phyloP scores from a whole-genome alignment of 2,329 filamentous ascomycete species.

The Penicillium sp. region DNA sequence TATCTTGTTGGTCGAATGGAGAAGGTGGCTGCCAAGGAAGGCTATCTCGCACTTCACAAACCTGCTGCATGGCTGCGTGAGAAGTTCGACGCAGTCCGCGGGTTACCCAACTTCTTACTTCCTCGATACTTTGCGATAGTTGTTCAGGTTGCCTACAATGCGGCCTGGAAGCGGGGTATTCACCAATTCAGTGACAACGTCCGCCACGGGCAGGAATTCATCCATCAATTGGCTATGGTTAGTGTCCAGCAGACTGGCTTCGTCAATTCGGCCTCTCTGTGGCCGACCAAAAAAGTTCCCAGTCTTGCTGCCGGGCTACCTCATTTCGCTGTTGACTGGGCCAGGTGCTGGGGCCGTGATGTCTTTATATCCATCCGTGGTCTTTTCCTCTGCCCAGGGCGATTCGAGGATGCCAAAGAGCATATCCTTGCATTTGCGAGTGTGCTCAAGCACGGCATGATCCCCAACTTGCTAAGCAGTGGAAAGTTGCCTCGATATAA shows the following conservation, averaged over 20 bases:
- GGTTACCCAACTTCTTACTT: slow-evolving; percentile 81
- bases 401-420: slow-evolving; percentile 83
- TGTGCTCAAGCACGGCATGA: slow-evolving; percentile 97
- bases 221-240: slow-evolving; percentile 85
- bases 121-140: slow-evolving; percentile 92
- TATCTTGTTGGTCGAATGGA: slow-evolving; percentile 79
- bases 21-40: slow-evolving; percentile 61
- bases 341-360: slow-evolving; percentile 94
- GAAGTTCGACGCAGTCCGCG: slow-evolving; percentile 80
- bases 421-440: slow-evolving; percentile 94
- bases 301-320: slow-evolving; percentile 88
- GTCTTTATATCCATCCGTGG: slow-evolving; percentile 95
- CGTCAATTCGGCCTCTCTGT: slow-evolving; percentile 86
- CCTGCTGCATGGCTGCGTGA: slow-evolving; percentile 76
- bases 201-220: slow-evolving; percentile 77
- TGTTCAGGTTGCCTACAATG: slow-evolving; percentile 80
- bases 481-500: slow-evolving; percentile 89
- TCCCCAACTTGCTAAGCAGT: slow-evolving; percentile 86
- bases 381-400: slow-evolving; percentile 83
- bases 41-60: slow-evolving; percentile 61
- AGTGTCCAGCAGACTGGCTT: slow-evolving; percentile 87
- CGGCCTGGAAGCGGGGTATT: slow-evolving; percentile 73
- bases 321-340: slow-evolving; percentile 92
- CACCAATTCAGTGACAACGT: slow-evolving; percentile 76
- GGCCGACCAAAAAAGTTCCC: slow-evolving; percentile 78